Base-by-base conservation (phyloP, 257 asterid species). In the Capsicum baccatum region DNA sequence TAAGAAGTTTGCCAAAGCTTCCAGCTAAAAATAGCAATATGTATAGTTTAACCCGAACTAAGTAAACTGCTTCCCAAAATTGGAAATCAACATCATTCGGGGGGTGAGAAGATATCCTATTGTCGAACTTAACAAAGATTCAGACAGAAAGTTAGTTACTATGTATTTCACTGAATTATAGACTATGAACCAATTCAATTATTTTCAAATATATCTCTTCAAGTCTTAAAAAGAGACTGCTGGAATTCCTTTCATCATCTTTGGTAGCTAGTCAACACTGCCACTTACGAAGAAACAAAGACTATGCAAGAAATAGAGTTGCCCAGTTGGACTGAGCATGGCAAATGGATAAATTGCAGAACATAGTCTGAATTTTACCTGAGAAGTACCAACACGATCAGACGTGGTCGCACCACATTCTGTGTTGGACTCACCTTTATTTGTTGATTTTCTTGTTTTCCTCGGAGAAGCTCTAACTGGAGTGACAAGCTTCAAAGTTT, bases 311-410 rank as follows among this genome's bases (percentile, higher is more conserved):
- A 76, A 76, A 21, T 60, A 21, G 59, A 73, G 81, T 19, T 59
- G 15, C 66, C 59, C 8, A 82, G 37, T 56, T 15, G 67, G 67
- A 48, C 79, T 33, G 60, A 55, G 10, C 33, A 17, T 58, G 14
- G 50, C 33, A 9, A 26, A 60, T 15, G 14, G 17, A 58, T 12
- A 21, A 19, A 58, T 14, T 52, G 17, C 37, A 59, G 57, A 44
- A 44, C 52, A 62, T 67, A 19, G 17, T 59, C 55, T 82, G 68
- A 58, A 14, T 42, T 82, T 79, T 76, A 87, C 91, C 89, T 70
- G 88, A 85, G 86, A 84, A 73, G 90, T 79, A 85, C 84, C 84
- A 84, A 52, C 62, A 35, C 76, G 85, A 85, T 83, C 90, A 37
- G 89, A 68, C 9, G 44, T 79, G 44, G 87, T 84, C 3, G 87